Evolutionary conservation across 345 rosid genomes (phyloP).

Genomic region (Salix viminalis): DNA sequence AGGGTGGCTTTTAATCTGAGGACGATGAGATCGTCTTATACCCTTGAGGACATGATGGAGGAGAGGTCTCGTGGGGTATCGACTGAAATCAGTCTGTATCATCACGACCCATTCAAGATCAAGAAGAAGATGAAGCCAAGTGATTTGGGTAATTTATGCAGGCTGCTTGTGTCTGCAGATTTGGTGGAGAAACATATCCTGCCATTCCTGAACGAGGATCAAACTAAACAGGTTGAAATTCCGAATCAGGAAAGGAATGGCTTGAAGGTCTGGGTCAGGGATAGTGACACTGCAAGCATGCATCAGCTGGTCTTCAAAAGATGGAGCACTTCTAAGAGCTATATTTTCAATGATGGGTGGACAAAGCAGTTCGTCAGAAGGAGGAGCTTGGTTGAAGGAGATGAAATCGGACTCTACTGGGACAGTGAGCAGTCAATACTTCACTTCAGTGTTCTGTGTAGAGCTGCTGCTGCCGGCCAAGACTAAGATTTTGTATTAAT

Average conservation of each 20-base stretch:
- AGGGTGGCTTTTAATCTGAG: not conserved
- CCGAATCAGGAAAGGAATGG: not conserved
- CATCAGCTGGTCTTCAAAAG: not conserved
- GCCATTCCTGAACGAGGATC: not conserved
- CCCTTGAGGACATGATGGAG: not conserved
- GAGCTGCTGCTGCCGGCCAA: not conserved
- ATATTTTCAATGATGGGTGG: not conserved
- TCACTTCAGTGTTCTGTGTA: not conserved
- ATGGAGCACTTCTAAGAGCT: conserved; percentile 1
- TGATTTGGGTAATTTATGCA: not conserved
- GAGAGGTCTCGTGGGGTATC: not conserved
- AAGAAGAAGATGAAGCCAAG: conserved; percentile 10
- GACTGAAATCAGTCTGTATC: not conserved
- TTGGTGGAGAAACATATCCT: not conserved
- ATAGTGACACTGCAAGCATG: not conserved
- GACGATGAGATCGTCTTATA: not conserved
- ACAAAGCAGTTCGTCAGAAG: not conserved
- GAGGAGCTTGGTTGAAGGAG: not conserved
- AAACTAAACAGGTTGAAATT: not conserved
- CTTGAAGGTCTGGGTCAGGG: not conserved
- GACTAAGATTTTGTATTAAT: not conserved
- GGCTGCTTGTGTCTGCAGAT: conserved; percentile 6
- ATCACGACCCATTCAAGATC: not conserved
- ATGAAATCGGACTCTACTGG: conserved; percentile 3
- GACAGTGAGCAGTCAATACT: not conserved